A percentile compares a stretch with the other conserved stretches of the same genome.
phyloP scores from a whole-genome alignment of 495 filamentous ascomycete genomes.

The Neurospora africana region DNA sequence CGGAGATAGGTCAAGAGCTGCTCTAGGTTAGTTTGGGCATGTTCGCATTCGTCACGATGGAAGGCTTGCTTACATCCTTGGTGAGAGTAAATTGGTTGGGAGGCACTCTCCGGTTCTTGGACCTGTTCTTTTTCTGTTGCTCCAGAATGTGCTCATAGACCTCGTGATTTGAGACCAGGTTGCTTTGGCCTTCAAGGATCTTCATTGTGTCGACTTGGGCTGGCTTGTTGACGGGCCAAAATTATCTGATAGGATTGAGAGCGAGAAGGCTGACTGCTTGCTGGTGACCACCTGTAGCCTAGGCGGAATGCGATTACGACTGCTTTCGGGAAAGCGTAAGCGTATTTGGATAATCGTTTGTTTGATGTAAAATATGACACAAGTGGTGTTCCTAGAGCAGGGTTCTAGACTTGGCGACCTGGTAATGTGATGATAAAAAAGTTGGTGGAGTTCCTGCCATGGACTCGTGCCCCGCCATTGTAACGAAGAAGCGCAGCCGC shows the following conservation, averaged over 20 bases:
- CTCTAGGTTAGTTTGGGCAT: background rate
- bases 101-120: conserved; percentile 29
- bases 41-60: background rate
- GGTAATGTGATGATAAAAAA: background rate
- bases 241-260: background rate
- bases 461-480: background rate
- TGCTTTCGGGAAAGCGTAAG: background rate
- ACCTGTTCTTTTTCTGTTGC: conserved; percentile 26
- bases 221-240: background rate
- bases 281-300: background rate
- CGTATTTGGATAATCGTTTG: background rate
- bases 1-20: conserved; percentile 31
- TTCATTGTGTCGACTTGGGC: conserved; percentile 28
- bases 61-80: conserved; percentile 13
- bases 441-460: background rate
- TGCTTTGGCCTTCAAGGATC: conserved; percentile 37
- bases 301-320: background rate
- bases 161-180: conserved; percentile 38
- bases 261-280: background rate
- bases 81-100: conserved; percentile 18
- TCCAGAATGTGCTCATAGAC: conserved; percentile 37
- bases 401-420: background rate
- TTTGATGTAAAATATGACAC: background rate
- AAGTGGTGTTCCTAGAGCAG: background rate
- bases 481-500: background rate